Evolutionary conservation across 768 basidiomycete species (phyloP).

Genomic region (Tremella yokohamensis): DNA sequence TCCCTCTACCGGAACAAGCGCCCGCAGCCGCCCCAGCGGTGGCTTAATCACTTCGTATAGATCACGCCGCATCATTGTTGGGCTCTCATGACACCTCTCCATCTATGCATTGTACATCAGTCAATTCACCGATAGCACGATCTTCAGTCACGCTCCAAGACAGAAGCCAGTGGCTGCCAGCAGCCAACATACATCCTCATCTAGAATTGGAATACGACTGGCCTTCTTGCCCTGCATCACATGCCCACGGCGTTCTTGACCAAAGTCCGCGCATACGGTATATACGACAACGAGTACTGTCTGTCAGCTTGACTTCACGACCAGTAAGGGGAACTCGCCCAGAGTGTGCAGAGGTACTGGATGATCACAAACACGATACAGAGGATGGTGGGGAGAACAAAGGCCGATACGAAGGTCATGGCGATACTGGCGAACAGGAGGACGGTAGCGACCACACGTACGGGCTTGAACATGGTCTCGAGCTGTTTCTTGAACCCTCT

Average conservation of each 20-base stretch:
- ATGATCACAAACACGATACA: constrained; percentile 70
- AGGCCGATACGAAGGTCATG: constrained; percentile 80
- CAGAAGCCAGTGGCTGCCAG: too few relatives aligned
- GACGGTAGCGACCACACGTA: constrained; percentile 76
- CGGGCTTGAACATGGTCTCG: constrained; percentile 91
- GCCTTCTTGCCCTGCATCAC: too few relatives aligned
- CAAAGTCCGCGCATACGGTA: constrained; percentile 73
- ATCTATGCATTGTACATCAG: too few relatives aligned
- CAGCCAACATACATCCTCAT: too few relatives aligned
- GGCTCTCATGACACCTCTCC: too few relatives aligned
- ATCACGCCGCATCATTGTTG: too few relatives aligned
- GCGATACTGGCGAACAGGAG: constrained; percentile 73
- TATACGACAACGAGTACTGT: constrained; percentile 59
- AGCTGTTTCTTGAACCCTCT: constrained; percentile 61
- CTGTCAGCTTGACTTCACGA: not conserved
- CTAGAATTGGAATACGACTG: too few relatives aligned
- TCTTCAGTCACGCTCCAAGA: too few relatives aligned
- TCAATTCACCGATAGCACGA: too few relatives aligned
- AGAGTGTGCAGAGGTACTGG: constrained; percentile 85
- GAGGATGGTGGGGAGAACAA: constrained; percentile 56
- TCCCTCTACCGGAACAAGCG: constrained; percentile 7
- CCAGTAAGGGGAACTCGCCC: constrained; percentile 57
- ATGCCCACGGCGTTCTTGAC: not conserved
- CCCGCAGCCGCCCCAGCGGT: too few relatives aligned
- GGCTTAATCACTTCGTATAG: too few relatives aligned